A percentile compares a stretch with the other conserved stretches of the same genome.
phyloP scores from a whole-genome alignment of 805 yeast genomes.

The Starmerella davenportii region DNA sequence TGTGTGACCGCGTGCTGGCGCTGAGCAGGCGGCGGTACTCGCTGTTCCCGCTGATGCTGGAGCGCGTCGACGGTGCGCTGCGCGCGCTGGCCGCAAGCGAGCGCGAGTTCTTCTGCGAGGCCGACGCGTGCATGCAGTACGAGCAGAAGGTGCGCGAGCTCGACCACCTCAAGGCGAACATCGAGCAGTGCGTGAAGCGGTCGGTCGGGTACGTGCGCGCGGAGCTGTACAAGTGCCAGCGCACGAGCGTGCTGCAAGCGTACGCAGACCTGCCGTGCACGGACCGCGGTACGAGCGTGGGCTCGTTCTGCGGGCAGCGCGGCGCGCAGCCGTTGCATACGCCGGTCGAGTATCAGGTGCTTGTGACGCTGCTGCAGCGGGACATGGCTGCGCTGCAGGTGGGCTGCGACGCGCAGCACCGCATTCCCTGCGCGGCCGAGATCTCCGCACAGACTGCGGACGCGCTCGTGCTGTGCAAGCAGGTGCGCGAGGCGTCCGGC shows the following conservation, averaged over 20 bases:
- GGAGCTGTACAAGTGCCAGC: background rate
- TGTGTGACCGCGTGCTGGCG: background rate
- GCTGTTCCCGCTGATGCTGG: conserved; percentile 1
- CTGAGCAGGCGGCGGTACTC: conserved; percentile 1
- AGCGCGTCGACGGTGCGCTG: conserved; percentile 4
- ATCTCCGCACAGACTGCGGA: background rate
- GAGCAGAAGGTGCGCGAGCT: conserved; percentile 6
- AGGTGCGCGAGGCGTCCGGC: background rate
- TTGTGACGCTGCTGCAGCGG: background rate
- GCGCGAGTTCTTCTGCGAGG: background rate
- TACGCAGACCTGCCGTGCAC: background rate
- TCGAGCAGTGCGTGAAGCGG: conserved; percentile 8
- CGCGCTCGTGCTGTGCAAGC: background rate
- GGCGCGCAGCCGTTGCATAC: background rate
- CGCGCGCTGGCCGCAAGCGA: conserved; percentile 4
- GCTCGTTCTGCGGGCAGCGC: background rate
- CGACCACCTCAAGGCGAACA: conserved; percentile 6
- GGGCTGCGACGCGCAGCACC: background rate
- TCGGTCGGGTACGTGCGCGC: background rate
- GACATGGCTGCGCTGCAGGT: background rate
- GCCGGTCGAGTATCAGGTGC: background rate
- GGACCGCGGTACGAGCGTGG: background rate
- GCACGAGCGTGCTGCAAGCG: background rate
- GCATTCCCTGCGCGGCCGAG: background rate
- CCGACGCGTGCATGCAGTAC: conserved; percentile 2